Base-by-base conservation (phyloP, 2,329 filamentous ascomycete genomes). In the Paradendryphiella salina region DNA sequence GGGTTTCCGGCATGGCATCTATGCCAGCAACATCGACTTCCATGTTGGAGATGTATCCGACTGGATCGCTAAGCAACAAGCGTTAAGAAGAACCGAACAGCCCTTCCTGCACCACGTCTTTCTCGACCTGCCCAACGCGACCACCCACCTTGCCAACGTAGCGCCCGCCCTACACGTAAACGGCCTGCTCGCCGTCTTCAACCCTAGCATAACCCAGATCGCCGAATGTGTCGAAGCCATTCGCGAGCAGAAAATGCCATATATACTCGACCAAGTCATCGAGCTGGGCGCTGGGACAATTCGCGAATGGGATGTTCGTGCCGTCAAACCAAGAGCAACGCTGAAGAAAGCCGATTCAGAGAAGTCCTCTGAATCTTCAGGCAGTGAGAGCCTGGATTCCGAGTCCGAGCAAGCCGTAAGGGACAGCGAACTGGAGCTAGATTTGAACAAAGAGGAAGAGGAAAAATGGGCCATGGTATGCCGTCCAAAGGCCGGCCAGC, bases 151-250 rank as follows among this genome's bases (percentile, higher is more conserved):
- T 13, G 71, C 73, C 1, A 74, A 75, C 20, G 76, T 86, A 17
- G 74, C 80, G 4, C 66, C 77, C n/a, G 82, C 85, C 11, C 72
- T 94, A 45, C 82, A 81, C 32, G 78, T 81, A 1, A 82, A 88
- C 63, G 88, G 85, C 0, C 75, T 82, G 7, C 75, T 93, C 26
- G 77, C 87, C 11, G 79, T 90, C 1, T 94, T 91, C 74, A 85
- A 84, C 57, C 89, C 89, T 0, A 89, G 85, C 61, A 84, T 94
- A 51, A 91, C 88, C 8, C 89, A 93, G 70, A 87, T 93, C 47
- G 84, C 80, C 33, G 80, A 85, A 4, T 88, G 86, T 51, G 76
- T 86, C 21, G 73, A 80, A 37, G 69, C 76, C 32, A 80, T 85
- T 26, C 80, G 79, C 50, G 73, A 79, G 21, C 74, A 82, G 10